Evolutionary conservation across 805 yeast genomes (phyloP).

Genomic region (Pachysolen tannophilus): DNA sequence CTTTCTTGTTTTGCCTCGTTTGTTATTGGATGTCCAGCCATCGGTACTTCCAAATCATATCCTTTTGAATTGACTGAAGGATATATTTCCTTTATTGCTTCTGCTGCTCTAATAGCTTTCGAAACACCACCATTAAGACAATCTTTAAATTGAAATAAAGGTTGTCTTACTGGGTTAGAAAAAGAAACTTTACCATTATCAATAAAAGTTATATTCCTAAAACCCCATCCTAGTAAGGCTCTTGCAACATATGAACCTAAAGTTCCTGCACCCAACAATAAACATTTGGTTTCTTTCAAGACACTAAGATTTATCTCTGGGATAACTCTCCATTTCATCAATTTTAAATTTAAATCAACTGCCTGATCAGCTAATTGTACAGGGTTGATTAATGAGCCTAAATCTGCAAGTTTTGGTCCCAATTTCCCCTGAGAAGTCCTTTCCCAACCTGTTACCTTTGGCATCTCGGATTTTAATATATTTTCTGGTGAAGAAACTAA

Average conservation of each 20-base stretch:
- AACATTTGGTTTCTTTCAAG: constrained; percentile 51
- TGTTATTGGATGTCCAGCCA: constrained; percentile 87
- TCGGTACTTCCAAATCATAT: constrained; percentile 68
- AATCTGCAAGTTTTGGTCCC: constrained; percentile 76
- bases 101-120: constrained; percentile 80
- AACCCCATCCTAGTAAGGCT: constrained; percentile 92
- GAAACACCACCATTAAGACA: constrained; percentile 63
- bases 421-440: constrained; percentile 64
- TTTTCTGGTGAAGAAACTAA: constrained; percentile 13
- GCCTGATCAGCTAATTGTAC: constrained; percentile 80
- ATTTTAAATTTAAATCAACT: constrained; percentile 78
- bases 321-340: constrained; percentile 95
- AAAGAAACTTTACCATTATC: constrained; percentile 86
- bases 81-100: constrained; percentile 59
- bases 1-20: constrained; percentile 40
- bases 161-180: constrained; percentile 94
- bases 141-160: constrained; percentile 76
- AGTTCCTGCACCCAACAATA: constrained; percentile 94
- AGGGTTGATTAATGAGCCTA: constrained; percentile 79
- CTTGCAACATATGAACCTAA: constrained; percentile 88
- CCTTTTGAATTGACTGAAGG: constrained; percentile 73
- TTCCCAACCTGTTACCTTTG: constrained; percentile 83
- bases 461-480: constrained; percentile 10
- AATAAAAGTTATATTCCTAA: constrained; percentile 73
- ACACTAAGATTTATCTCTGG: constrained; percentile 70